These are phyloP conservation scores for Akanthomyces muscarius DNA, from an alignment of 2,329 filamentous ascomycete genomes.

Conservation along the genomic window DNA sequence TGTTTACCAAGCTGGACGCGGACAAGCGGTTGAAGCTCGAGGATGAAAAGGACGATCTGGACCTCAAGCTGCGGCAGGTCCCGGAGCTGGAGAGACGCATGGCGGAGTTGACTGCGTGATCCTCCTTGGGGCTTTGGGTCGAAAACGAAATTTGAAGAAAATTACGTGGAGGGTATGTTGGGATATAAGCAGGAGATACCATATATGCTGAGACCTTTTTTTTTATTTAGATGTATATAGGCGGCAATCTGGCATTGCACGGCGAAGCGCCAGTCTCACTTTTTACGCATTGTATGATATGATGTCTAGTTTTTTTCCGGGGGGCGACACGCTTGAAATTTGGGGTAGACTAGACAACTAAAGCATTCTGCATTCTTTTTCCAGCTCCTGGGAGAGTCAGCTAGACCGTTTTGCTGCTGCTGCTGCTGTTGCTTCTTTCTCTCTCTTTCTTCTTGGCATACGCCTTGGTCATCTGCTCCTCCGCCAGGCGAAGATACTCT, in stretches of 20 bases:
- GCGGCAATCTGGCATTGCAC: background rate
- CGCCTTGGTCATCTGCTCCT: too few species aligned
- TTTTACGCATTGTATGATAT: conserved; percentile 14
- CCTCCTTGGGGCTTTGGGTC: too few species aligned
- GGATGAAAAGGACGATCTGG: conserved; percentile 94
- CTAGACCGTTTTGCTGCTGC: too few species aligned
- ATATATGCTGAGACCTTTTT: background rate
- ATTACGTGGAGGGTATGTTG: background rate
- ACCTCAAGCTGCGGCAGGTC: conserved; percentile 77
- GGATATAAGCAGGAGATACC: background rate
- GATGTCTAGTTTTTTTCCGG: conserved; percentile 2
- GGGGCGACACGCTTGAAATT: background rate
- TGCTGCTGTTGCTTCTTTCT: too few species aligned
- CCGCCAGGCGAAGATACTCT: too few species aligned
- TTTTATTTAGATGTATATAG: conserved; percentile 4
- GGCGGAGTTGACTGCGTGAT: conserved; percentile 60
- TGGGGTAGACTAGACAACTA: background rate
- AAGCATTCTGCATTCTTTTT: background rate
- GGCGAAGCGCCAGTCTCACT: background rate
- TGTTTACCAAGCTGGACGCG: conserved; percentile 87
- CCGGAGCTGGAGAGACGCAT: conserved; percentile 85
- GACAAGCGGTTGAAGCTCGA: conserved; percentile 80
- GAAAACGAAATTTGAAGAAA: too few species aligned
- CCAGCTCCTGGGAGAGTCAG: too few species aligned
- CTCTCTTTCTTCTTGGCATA: too few species aligned